These are phyloP conservation scores for Paracorniculantispora psalliotae DNA, from an alignment of 2,329 filamentous ascomycete genomes.

Conservation along the genomic window DNA sequence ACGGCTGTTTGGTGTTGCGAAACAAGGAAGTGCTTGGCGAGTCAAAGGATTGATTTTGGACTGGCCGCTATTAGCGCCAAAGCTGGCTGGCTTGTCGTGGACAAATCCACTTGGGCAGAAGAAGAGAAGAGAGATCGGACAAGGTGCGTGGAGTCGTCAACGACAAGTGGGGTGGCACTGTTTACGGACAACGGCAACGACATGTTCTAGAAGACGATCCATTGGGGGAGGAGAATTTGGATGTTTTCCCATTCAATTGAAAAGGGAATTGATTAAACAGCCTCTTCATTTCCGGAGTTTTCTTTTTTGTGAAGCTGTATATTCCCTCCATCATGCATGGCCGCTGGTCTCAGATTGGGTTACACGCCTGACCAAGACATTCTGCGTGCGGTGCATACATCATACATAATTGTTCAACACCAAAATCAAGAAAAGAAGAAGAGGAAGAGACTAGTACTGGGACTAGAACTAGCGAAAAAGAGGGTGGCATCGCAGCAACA, in stretches of 20 bases:
- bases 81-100: too few relatives aligned
- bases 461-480: too few relatives aligned
- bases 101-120: not conserved
- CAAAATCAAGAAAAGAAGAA: too few relatives aligned
- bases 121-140: not conserved
- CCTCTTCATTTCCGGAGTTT: too few relatives aligned
- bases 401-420: too few relatives aligned
- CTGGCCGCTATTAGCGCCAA: too few relatives aligned
- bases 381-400: not conserved
- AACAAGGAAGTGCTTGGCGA: not conserved
- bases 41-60: not conserved
- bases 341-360: constrained; percentile 1
- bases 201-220: not conserved
- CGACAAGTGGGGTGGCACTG: not conserved
- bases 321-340: not conserved
- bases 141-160: not conserved
- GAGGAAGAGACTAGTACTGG: too few relatives aligned
- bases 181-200: not conserved
- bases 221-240: too few relatives aligned
- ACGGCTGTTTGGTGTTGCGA: not conserved
- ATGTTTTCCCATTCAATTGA: not conserved
- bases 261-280: too few relatives aligned
- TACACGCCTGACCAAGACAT: not conserved
- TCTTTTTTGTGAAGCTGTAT: not conserved
- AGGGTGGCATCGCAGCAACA: not conserved